Base-by-base conservation (phyloP, 2,329 filamentous ascomycete species). In the Orbilia quercus region DNA sequence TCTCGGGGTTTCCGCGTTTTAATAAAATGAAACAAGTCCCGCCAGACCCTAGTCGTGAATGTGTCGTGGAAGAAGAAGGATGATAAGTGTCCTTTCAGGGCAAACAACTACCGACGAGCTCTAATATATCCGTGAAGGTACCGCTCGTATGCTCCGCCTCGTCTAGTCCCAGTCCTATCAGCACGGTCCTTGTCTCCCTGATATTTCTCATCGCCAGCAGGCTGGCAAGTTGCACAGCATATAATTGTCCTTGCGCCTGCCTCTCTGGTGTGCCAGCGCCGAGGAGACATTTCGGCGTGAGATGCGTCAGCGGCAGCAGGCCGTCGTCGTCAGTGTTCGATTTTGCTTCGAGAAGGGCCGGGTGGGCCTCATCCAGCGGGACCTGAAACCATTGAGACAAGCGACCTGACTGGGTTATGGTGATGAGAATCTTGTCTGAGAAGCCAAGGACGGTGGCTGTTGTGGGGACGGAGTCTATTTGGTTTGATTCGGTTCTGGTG, bases 361-460 rank as follows among this genome's bases (percentile, higher is more conserved):
- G 83, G 1, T 89, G 87, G 0, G 89, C 85, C 25, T 86, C 85
- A n/a, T 87, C 85, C 20, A 96, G 85, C 0, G 91, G 90, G 0
- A 96, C 90, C 82, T 95, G 90, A 18, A 92, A 85, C 95, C 95
- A 99, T 84, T 98, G 95, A 18, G 91, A 90, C 50, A 98, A 82
- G 70, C 89, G 87, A 5, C 93, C 94, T 74, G 89, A 87, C 82
- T 98, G 95, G 0, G 91, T 91, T 71, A 98, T 85, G 0, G 92
- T 97, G 75, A 99, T 83, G 77, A 99, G 82, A 77, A 99, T 92
- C 81, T 92, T 96, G 85, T 98, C 95, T 7, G 89, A 85, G 81
- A 98, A 98, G 77, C 85, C 87, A 60, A 92, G 84, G 9, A 85
- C 85, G 40, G 87, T 88, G 34, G 91, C 89, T 76, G 92, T 88